Evolutionary conservation across 352 stramenopile genomes (phyloP).

Genomic region (Phytophthora agathidicida): DNA sequence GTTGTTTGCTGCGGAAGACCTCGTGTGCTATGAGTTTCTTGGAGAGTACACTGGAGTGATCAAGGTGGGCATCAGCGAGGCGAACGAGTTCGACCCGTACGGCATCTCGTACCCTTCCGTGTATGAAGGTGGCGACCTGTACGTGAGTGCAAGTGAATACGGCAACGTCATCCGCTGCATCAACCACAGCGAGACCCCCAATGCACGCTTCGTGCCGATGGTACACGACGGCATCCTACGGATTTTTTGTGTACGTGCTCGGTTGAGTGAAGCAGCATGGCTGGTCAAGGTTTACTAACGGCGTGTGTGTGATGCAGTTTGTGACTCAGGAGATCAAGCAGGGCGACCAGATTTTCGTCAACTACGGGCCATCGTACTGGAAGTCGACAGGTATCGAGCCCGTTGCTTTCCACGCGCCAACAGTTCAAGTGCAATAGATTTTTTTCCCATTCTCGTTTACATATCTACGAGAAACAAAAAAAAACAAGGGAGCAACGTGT

Average conservation of each 20-base stretch:
- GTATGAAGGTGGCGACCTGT: slow-evolving; percentile 69
- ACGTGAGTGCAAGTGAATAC: slow-evolving; percentile 72
- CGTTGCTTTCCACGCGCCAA: slow-evolving; percentile 37
- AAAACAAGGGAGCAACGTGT: slow-evolving; percentile 10
- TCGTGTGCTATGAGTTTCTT: slow-evolving; percentile 51
- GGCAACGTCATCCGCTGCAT: slow-evolving; percentile 82
- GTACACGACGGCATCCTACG: slow-evolving; percentile 68
- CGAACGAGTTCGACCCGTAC: slow-evolving; percentile 63
- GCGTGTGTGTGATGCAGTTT: slow-evolving; percentile 45
- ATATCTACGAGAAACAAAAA: slow-evolving; percentile 23
- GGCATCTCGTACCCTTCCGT: slow-evolving; percentile 74
- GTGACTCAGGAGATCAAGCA: slow-evolving; percentile 44
- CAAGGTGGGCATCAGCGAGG: slow-evolving; percentile 48
- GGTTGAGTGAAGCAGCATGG: background rate
- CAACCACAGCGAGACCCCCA: slow-evolving; percentile 71
- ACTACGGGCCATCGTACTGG: slow-evolving; percentile 77
- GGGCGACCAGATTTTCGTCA: slow-evolving; percentile 77
- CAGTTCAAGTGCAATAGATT: slow-evolving; percentile 23
- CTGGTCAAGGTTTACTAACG: background rate
- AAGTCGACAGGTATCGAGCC: slow-evolving; percentile 62
- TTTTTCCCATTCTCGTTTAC: slow-evolving; percentile 30
- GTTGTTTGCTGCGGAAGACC: slow-evolving; percentile 63
- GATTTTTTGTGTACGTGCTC: slow-evolving; percentile 71
- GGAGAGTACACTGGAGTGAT: slow-evolving; percentile 77
- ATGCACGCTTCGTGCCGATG: slow-evolving; percentile 71